These are phyloP conservation scores for Fragaria iinumae DNA, from an alignment of 306 rosid genomes.

Conservation along the genomic window DNA sequence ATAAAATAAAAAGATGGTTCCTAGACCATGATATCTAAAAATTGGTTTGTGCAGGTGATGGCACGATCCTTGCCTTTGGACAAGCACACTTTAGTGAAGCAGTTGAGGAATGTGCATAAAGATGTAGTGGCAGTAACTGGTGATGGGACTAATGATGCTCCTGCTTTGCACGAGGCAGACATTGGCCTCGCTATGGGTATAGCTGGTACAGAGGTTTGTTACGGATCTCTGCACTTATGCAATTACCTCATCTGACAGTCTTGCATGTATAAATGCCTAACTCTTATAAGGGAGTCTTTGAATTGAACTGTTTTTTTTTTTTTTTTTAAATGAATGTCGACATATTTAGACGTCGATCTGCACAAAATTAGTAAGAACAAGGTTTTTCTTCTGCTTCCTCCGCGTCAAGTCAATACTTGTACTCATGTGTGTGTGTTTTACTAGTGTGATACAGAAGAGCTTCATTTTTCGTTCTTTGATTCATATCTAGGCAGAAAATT, in stretches of 20 bases:
- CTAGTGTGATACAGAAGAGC: neutral
- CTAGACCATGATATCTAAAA: neutral
- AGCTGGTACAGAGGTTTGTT: constrained; percentile 93
- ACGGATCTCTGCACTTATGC: neutral
- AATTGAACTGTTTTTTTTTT: neutral
- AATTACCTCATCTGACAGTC: neutral
- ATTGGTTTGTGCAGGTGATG: constrained; percentile 61
- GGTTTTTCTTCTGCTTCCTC: neutral
- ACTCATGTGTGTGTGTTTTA: neutral
- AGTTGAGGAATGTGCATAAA: constrained; percentile 50
- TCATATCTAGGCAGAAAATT: neutral
- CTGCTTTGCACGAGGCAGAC: constrained; percentile 89
- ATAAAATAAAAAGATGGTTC: neutral
- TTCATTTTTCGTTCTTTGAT: neutral
- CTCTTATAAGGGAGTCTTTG: neutral
- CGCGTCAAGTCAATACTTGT: neutral
- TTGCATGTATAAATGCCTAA: neutral
- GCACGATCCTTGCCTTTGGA: constrained; percentile 89
- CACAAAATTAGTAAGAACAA: neutral
- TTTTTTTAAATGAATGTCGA: neutral
- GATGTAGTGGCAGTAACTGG: constrained; percentile 97
- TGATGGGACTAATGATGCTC: constrained; percentile 96
- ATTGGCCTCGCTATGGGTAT: constrained; percentile 95
- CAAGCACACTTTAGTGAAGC: constrained; percentile 76
- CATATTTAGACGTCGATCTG: neutral